These are phyloP conservation scores for Tetrahymena borealis DNA, from an alignment of 73 alveolate species.

Conservation along the genomic window DNA sequence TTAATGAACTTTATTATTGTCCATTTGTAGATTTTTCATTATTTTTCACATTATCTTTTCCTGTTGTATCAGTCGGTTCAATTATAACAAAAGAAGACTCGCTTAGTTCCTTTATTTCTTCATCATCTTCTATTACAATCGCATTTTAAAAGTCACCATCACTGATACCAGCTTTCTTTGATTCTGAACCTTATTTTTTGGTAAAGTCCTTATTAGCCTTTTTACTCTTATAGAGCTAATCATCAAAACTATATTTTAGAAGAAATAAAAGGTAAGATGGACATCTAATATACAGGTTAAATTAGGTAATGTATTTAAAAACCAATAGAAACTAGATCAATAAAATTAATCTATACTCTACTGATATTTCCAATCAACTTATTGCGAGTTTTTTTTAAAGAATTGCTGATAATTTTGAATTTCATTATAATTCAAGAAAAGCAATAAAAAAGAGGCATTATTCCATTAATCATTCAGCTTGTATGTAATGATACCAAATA, in stretches of 20 bases:
- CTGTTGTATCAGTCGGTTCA: not conserved
- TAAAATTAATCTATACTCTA: too few species aligned
- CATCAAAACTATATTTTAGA: not conserved
- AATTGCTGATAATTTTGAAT: too few species aligned
- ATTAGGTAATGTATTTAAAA: not conserved
- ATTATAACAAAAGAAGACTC: not conserved
- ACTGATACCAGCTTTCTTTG: too few species aligned
- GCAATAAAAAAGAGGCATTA: too few species aligned
- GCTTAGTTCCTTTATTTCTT: not conserved
- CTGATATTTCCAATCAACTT: too few species aligned
- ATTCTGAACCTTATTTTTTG: not conserved
- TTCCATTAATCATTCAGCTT: too few species aligned
- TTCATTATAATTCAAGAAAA: too few species aligned
- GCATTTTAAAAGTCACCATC: not conserved
- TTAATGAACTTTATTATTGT: not conserved
- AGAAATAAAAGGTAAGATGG: not conserved
- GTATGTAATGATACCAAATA: too few species aligned
- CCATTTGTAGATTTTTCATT: not conserved
- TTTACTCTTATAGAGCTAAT: not conserved
- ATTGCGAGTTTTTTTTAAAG: too few species aligned
- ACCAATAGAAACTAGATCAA: not conserved
- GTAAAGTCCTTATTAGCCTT: not conserved
- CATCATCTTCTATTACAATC: not conserved
- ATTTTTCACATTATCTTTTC: not conserved
- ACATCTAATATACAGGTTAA: not conserved